These are phyloP conservation scores for Wickerhamomyces rabaulensis DNA, from an alignment of 805 yeast species.

Conservation along the genomic window DNA sequence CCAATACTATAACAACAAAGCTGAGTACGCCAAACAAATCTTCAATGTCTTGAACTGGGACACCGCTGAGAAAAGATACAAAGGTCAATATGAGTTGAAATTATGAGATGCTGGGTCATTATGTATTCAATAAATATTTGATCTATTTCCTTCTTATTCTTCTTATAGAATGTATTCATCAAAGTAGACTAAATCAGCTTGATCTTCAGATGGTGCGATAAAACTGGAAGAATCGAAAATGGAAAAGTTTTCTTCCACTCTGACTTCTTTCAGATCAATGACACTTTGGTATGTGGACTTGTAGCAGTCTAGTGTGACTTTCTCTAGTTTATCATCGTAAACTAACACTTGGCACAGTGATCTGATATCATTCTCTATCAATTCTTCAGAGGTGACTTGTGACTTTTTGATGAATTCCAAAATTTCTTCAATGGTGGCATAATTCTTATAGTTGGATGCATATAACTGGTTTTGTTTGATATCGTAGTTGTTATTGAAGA, in stretches of 20 bases:
- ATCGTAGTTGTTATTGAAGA: slow-evolving; percentile 38
- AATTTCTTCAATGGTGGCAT: slow-evolving; percentile 70
- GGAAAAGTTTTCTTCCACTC: slow-evolving; percentile 27
- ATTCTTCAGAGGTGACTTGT: slow-evolving; percentile 77
- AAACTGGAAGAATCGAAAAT: slow-evolving; percentile 39
- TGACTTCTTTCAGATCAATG: slow-evolving; percentile 47
- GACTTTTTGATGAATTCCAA: slow-evolving; percentile 65
- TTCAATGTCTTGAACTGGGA: slow-evolving; percentile 49
- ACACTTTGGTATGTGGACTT: slow-evolving; percentile 83
- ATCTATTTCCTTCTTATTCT: background rate
- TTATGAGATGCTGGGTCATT: slow-evolving; percentile 1
- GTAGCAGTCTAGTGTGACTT: slow-evolving; percentile 55
- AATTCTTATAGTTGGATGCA: slow-evolving; percentile 54
- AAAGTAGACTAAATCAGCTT: slow-evolving; percentile 36
- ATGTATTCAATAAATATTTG: background rate
- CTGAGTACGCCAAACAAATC: slow-evolving; percentile 44
- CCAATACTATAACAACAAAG: slow-evolving; percentile 47
- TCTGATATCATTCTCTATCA: slow-evolving; percentile 67
- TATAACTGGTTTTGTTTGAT: slow-evolving; percentile 32
- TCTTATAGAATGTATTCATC: slow-evolving; percentile 40
- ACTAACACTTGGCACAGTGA: slow-evolving; percentile 83
- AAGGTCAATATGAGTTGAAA: slow-evolving; percentile 11
- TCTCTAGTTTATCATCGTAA: slow-evolving; percentile 81
- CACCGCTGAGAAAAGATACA: slow-evolving; percentile 41
- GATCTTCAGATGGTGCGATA: slow-evolving; percentile 32